Conservation (phyloP, 73 alveolate species). For the Tetrahymena malaccensis region DNA sequence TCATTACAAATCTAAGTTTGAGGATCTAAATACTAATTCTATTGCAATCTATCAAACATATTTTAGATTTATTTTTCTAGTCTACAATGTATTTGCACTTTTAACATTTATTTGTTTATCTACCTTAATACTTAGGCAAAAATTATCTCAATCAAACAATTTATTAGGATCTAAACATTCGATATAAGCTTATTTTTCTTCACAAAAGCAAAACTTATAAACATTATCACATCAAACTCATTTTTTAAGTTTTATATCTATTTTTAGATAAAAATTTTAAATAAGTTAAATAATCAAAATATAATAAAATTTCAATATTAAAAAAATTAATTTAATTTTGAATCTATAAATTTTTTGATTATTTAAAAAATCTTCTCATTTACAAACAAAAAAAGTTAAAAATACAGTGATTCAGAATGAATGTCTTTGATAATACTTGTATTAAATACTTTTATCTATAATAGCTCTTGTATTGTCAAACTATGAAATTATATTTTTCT, state of each 20-base stretch:
- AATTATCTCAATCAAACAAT: not conserved
- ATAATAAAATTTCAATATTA: too few relatives aligned
- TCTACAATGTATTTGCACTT: not conserved
- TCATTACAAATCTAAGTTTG: not conserved
- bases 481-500: too few relatives aligned
- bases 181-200: not conserved
- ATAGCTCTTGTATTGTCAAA: too few relatives aligned
- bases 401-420: too few relatives aligned
- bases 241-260: not conserved
- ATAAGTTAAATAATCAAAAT: too few relatives aligned
- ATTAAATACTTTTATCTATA: too few relatives aligned
- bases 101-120: not conserved
- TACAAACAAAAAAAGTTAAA: too few relatives aligned
- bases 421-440: too few relatives aligned
- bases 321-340: too few relatives aligned
- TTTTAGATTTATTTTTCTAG: not conserved
- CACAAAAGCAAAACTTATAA: not conserved
- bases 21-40: not conserved
- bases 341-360: too few relatives aligned
- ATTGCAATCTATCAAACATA: not conserved
- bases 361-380: too few relatives aligned
- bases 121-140: not conserved
- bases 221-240: not conserved
- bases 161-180: not conserved
- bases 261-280: not conserved